Conservation (phyloP, 768 basidiomycete genomes). For the Crucibulum laeve region DNA sequence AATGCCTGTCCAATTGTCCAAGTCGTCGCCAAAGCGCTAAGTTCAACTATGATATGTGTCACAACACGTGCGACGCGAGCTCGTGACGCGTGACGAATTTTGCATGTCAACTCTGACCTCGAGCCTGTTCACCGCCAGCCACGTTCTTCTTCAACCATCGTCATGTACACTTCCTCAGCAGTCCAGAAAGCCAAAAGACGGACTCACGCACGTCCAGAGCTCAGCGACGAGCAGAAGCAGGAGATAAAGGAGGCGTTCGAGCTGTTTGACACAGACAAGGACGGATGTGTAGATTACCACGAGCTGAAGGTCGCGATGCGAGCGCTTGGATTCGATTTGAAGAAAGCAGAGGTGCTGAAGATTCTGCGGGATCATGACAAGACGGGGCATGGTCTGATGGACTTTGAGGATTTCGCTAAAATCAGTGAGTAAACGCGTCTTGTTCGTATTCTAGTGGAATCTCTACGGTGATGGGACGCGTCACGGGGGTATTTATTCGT, state of each 20-base stretch:
- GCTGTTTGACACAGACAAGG: conserved; percentile 98
- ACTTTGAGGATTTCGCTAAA: conserved; percentile 90
- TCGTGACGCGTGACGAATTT: not conserved
- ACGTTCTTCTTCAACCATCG: too few relatives aligned
- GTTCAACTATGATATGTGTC: not conserved
- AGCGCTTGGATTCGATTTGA: conserved; percentile 94
- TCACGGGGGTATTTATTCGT: not conserved
- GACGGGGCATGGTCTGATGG: conserved; percentile 78
- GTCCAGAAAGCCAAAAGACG: conserved; percentile 73
- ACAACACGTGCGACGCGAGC: conserved; percentile 1
- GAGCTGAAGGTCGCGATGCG: conserved; percentile 99
- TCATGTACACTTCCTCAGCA: conserved; percentile 62
- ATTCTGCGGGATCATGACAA: conserved; percentile 89
- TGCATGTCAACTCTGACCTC: too few relatives aligned
- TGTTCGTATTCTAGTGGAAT: not conserved
- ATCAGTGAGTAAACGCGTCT: conserved; percentile 61
- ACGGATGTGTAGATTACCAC: conserved; percentile 94
- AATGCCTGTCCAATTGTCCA: too few relatives aligned
- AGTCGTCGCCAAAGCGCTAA: not conserved
- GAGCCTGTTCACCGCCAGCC: too few relatives aligned
- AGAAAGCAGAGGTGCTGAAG: conserved; percentile 97
- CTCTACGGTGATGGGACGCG: conserved; percentile 1
- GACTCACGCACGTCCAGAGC: conserved; percentile 73
- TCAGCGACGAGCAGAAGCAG: conserved; percentile 85
- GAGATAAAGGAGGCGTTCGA: conserved; percentile 99